Evolutionary conservation across 78 protist genomes (phyloP).

Genomic region (Dictyostelium discoideum): DNA sequence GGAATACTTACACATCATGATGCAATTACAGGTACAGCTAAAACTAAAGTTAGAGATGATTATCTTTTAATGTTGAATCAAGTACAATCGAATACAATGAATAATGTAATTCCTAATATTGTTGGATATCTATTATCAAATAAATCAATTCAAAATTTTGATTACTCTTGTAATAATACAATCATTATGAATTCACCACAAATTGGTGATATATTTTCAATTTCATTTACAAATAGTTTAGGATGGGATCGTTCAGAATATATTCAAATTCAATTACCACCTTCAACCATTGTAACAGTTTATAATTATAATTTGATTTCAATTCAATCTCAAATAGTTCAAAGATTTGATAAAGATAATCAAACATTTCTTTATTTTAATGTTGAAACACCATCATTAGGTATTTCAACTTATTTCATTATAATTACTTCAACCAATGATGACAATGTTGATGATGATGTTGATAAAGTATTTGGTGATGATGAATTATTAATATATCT

Average conservation of each 20-base stretch:
- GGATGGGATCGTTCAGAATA: constrained; percentile 49
- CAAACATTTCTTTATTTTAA: constrained; percentile 29
- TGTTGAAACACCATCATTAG: constrained; percentile 41
- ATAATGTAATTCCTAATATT: background rate
- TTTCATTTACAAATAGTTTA: constrained; percentile 54
- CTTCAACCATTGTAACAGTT: constrained; percentile 16
- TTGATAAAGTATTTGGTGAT: background rate
- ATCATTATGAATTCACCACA: background rate
- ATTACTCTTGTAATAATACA: background rate
- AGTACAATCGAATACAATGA: constrained; percentile 9
- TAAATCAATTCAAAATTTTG: background rate
- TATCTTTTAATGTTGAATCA: constrained; percentile 23
- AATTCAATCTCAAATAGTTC: constrained; percentile 23
- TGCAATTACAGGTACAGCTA: constrained; percentile 59
- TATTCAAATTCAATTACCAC: background rate
- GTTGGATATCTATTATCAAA: constrained; percentile 21
- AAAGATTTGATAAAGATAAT: background rate
- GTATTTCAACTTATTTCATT: constrained; percentile 69
- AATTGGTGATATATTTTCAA: constrained; percentile 2
- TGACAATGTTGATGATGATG: too few relatives aligned
- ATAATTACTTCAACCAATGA: background rate
- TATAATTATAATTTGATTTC: constrained; percentile 6
- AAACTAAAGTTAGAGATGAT: constrained; percentile 3
- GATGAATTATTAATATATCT: background rate
- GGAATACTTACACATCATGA: constrained; percentile 64